Evolutionary conservation across 257 asterid genomes (phyloP).

Genomic region (Cinchona pubescens): DNA sequence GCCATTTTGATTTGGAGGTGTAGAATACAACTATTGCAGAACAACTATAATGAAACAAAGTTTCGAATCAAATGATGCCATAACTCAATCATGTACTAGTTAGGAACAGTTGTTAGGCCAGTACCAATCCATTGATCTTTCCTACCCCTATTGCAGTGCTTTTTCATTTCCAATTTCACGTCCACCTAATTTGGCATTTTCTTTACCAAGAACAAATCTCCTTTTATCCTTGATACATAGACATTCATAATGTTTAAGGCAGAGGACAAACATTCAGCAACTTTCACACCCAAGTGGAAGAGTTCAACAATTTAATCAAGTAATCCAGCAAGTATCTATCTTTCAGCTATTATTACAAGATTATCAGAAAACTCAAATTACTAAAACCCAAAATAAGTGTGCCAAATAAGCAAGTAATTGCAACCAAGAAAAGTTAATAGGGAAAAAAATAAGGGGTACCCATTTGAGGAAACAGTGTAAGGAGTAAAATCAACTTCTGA

Average conservation of each 20-base stretch:
- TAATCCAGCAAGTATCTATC: neutral
- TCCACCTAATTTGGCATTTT: neutral
- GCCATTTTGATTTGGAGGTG: too few relatives aligned
- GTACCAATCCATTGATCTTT: neutral
- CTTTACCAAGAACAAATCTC: too few relatives aligned
- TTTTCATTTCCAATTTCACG: neutral
- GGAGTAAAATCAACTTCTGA: neutral
- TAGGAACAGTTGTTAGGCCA: too few relatives aligned
- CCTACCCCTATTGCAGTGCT: neutral
- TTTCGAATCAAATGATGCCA: neutral
- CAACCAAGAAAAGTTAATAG: neutral
- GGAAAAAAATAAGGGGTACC: constrained; percentile 38
- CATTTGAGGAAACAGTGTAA: constrained; percentile 34
- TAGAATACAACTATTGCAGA: too few relatives aligned
- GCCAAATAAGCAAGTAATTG: neutral
- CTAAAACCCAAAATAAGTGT: neutral
- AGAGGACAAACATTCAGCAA: neutral
- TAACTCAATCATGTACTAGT: neutral
- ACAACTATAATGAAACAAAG: neutral
- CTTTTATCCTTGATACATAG: neutral
- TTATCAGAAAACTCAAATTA: neutral
- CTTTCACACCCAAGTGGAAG: too few relatives aligned
- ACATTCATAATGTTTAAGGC: neutral
- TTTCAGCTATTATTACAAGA: too few relatives aligned
- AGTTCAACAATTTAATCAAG: neutral